Conservation (phyloP, 2,329 filamentous ascomycete genomes). For the Colletotrichum musicola region DNA sequence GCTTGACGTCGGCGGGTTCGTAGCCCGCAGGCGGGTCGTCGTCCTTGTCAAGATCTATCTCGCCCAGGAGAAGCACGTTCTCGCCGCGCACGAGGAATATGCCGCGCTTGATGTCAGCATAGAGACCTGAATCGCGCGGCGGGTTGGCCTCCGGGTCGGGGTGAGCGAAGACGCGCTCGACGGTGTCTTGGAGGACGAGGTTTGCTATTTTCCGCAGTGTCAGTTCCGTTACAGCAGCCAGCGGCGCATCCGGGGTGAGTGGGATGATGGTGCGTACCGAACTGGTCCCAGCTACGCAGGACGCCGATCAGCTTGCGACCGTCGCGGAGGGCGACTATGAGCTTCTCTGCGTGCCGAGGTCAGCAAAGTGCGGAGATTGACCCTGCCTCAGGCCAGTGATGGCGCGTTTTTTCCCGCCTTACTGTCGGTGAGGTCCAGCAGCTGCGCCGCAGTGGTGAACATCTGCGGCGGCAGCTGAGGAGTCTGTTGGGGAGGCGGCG, state of each 20-base stretch:
- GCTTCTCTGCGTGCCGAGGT: constrained; percentile 77
- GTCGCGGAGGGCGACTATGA: constrained; percentile 91
- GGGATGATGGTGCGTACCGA: constrained; percentile 71
- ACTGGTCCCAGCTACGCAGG: constrained; percentile 96
- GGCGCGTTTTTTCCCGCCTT: constrained; percentile 54
- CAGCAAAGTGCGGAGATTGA: constrained; percentile 19
- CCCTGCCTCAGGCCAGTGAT: constrained; percentile 41
- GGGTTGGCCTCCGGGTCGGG: constrained; percentile 51
- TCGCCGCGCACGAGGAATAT: constrained; percentile 94
- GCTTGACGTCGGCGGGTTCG: constrained; percentile 72
- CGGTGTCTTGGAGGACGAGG: constrained; percentile 91
- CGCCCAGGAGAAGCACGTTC: constrained; percentile 95
- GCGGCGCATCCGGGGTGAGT: constrained; percentile 12
- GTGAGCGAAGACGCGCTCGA: constrained; percentile 83
- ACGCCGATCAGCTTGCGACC: constrained; percentile 95
- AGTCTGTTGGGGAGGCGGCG: constrained; percentile 54
- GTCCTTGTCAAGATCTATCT: constrained; percentile 97
- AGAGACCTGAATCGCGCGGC: constrained; percentile 65
- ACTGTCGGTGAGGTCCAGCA: constrained; percentile 98
- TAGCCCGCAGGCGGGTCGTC: constrained; percentile 84
- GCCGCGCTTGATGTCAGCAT: constrained; percentile 86
- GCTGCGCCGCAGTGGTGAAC: constrained; percentile 97
- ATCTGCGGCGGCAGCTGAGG: constrained; percentile 88
- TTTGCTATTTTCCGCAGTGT: constrained; percentile 75
- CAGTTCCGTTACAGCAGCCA: neutral